Base-by-base conservation (phyloP, 371 early-diverging fungal genomes). In the Sporodiniella umbellata region DNA sequence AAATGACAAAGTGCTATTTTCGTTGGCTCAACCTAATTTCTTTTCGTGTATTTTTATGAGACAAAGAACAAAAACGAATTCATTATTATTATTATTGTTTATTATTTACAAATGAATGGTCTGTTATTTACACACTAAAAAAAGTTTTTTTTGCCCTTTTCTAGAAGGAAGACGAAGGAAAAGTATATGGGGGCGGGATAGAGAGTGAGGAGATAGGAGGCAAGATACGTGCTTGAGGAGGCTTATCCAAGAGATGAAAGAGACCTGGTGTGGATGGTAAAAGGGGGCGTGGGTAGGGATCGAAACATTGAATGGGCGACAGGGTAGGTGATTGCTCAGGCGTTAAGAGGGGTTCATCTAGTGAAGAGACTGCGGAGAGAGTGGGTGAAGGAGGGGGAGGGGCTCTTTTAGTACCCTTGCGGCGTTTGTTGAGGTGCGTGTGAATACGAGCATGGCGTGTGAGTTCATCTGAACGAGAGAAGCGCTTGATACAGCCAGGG, bases 401-500 rank as follows among this genome's bases (percentile, higher is more conserved):
- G 50, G 8, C 22, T 53, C 49, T 62, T 60, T 8, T 56, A 58
- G 3, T 52, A 60, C 15, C 78, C 56, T 53, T 62, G 58, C 37
- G n/a, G n/a, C n/a, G n/a, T n/a, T 61, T 58, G 43, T 61, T 57
- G 0, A 72, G 76, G 14, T 74, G 72, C 11, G 77, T 75, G 63
- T 89, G 90, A 51, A 88, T 89, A 51, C 85, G 84, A 58, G 81
- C 80, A 75, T 94, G 94, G 31, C 89, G 78, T 37, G 89, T 87
- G 38, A 96, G 68, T 70, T 94, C 94, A 69, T 95, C 96, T 23
- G 90, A 88, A 26, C 94, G 84, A 37, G 92, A 88, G 72, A 95
- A 95, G 10, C 87, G 79, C 68, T 92, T 93, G 44, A 81, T 81
- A 64, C 95, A 95, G 38, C 84, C 84, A n/a, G 78, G 68, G 53